Conservation (phyloP, 2,329 filamentous ascomycete genomes). For the Exserohilum turcica region DNA sequence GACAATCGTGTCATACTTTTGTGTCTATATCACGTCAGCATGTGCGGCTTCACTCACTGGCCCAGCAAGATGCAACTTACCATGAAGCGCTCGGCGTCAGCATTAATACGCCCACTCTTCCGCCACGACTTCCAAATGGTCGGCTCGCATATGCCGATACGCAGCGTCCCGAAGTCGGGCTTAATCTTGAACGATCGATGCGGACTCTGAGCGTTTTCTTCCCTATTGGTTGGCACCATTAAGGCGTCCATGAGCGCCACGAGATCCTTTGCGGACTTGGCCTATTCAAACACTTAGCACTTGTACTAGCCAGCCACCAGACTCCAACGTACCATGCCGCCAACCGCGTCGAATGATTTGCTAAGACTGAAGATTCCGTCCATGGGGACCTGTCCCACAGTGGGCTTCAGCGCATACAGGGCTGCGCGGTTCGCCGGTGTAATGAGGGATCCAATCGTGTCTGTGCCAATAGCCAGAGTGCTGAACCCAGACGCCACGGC, state of each 20-base stretch:
- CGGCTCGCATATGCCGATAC: constrained; percentile 45
- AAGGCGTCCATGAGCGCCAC: constrained; percentile 40
- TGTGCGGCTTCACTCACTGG: constrained; percentile 6
- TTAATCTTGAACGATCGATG: constrained; percentile 40
- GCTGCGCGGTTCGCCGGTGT: constrained; percentile 48
- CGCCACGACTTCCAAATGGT: constrained; percentile 44
- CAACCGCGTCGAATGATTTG: constrained; percentile 43
- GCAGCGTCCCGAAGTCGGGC: constrained; percentile 37
- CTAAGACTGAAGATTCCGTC: constrained; percentile 45
- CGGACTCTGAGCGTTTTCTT: constrained; percentile 27
- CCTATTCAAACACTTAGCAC: constrained; percentile 21
- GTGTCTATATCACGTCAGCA: constrained; percentile 30
- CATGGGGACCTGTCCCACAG: constrained; percentile 43
- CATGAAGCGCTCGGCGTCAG: constrained; percentile 47
- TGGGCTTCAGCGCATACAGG: constrained; percentile 49
- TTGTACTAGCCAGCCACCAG: background rate
- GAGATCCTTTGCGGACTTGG: constrained; percentile 45
- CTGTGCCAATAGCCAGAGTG: constrained; percentile 49
- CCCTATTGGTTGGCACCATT: constrained; percentile 39
- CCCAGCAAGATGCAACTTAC: constrained; percentile 33
- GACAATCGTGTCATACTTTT: constrained; percentile 45
- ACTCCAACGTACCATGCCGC: constrained; percentile 35
- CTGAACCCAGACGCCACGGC: constrained; percentile 49
- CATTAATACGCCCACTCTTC: constrained; percentile 43
- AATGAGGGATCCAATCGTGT: constrained; percentile 49